Base-by-base conservation (phyloP, 148 eudicot genomes). In the Rheum nobile region DNA sequence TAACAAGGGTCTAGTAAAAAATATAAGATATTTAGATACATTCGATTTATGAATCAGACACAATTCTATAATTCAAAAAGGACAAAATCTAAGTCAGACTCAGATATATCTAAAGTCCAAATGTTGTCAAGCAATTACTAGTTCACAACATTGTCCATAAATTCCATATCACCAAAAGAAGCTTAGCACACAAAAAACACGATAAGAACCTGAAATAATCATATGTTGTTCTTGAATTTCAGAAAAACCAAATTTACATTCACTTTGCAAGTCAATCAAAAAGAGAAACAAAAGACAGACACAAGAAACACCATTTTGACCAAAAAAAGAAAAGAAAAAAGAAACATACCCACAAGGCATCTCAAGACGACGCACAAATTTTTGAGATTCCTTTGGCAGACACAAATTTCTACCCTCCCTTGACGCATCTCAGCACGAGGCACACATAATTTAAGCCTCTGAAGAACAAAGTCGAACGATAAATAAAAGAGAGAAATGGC, bases 191-290 rank as follows among this genome's bases (percentile, higher is more conserved):
- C n/a, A n/a, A n/a, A n/a, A n/a, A n/a, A n/a, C n/a, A n/a, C 3
- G 16, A 43, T 43, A 43, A 43, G 2, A 43, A n/a, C n/a, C n/a
- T n/a, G n/a, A 24, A 9, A 13, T n/a, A n/a, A 57, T 24, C 39
- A 16, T 65, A 21, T 31, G 39, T 32, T 41, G n/a, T 8, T 65
- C 70, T 32, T 65, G 21, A 34, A 34, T 65, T 31, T 32, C 38
- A 65, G 9, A 4, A 5, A 65, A 41, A 32, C 41, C 16, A 31
- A 32, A 65, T 65, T 32, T 32, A 34, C 32, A 65, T 65, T 13
- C 70, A 65, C 39, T 65, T 17, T 16, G 39, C 70, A 65, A 65
- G n/a, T 65, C 70, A 34, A 65, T 65, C 70, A 65, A 34, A 65
- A 65, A 32, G 69, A 6, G 6, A 65, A 34, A 34, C 37, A 34